Evolutionary conservation across 805 yeast species (phyloP), one percentile per base, ranked within the genome.

Genomic region (Saturnispora gosingensis): DNA sequence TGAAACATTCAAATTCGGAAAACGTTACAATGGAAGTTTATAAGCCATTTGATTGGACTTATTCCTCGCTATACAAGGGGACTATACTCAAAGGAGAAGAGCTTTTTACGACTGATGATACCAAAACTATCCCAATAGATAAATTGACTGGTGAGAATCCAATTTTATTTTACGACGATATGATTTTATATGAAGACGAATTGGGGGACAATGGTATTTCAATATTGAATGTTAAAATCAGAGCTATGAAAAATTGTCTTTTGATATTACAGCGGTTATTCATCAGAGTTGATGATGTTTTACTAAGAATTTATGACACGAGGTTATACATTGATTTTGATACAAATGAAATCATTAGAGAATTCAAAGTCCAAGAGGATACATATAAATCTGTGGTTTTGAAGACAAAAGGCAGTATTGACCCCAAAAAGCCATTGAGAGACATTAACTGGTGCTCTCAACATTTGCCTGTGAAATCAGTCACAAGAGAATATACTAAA

Each of bases 31-130:
- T 62, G 74, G 78, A 84, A 45, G 78, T 84, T 35, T 79, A 83
- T 48, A 84, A 85, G 59, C 93, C 96, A 2, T 93, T 81, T 64
- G 99, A 93, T 70, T 93, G 99, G 99, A 91, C 99, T 0, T 93
- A 93, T 64, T 78, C 96, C 0, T 81, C 96, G 0, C 67, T 73
- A 45, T 93, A 91, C 65, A 74, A 72, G 54, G 99, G 98, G 0
- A 74, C 82, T 0, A 51, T 72, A 4, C 24, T 57, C 10, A 54
- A 44, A 6, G 56, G 56, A 3, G 46, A 51, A 25, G 36, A 44
- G 2, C 16, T 27, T 2, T 60, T 59, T 43, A 54, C 56, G n/a
- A 58, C 56, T 35, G 67, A 65, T 38, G 68, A 66, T 6, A 59
- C 59, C 1, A 47, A 51, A 13, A 60, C 60, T 32, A 78, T 91